Percentiles rank a stretch among this genome's conserved stretches.
phyloP scores from a whole-genome alignment of 768 basidiomycete genomes.

The Tephrocybe sp. region DNA sequence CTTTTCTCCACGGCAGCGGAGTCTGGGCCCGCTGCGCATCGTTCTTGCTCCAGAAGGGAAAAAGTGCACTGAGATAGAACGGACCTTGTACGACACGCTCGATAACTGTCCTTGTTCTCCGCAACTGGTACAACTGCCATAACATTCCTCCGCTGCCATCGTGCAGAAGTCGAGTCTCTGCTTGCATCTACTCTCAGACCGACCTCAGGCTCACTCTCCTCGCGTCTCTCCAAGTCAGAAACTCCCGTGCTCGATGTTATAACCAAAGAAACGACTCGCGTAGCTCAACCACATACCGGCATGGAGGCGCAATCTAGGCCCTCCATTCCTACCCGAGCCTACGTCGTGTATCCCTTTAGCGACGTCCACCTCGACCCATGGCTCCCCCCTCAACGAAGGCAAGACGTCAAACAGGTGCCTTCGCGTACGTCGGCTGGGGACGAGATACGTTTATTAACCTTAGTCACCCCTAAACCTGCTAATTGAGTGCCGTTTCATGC shows the following conservation, averaged over 20 bases:
- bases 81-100: slow-evolving; percentile 62
- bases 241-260: slow-evolving; percentile 72
- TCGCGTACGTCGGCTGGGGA: slow-evolving; percentile 76
- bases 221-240: slow-evolving; percentile 53
- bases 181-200: slow-evolving; percentile 36
- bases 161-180: slow-evolving; percentile 59
- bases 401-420: slow-evolving; percentile 42
- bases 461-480: slow-evolving; percentile 6
- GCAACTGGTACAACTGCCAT: slow-evolving; percentile 78
- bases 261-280: slow-evolving; percentile 74
- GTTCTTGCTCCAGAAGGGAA: too few relatives aligned
- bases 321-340: slow-evolving; percentile 76
- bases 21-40: too few relatives aligned
- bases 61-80: too few relatives aligned
- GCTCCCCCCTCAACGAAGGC: slow-evolving; percentile 66
- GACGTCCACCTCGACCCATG: slow-evolving; percentile 74
- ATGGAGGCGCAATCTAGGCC: slow-evolving; percentile 81
- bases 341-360: slow-evolving; percentile 78
- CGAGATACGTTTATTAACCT: slow-evolving; percentile 53
- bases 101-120: slow-evolving; percentile 71
- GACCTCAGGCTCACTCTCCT: slow-evolving; percentile 34
- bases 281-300: slow-evolving; percentile 78
- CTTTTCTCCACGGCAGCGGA: too few relatives aligned
- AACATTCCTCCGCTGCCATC: slow-evolving; percentile 68
- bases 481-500: slow-evolving; percentile 12